Base-by-base conservation (phyloP, 176 grass and related monocot genomes). In the Bonia amplexicaulis region DNA sequence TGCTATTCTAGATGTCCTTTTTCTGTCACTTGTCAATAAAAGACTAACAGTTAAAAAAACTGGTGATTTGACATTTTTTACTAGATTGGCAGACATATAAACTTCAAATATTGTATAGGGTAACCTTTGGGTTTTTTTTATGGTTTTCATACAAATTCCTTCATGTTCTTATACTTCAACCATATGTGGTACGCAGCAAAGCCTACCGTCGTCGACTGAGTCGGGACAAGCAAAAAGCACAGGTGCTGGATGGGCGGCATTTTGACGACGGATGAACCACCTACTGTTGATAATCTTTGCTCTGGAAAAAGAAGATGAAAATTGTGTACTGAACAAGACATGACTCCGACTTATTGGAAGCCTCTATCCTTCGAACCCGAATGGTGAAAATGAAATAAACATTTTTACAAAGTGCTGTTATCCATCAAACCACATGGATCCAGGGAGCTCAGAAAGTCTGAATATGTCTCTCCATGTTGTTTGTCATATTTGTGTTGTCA, bases 161-260 rank as follows among this genome's bases (percentile, higher is more conserved):
- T 78, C 27, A 31, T 69, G 59, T 19, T 52, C 37, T 78, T 60
- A 82, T 62, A 73, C 60, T 73, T 74, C 9, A 51, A 64, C 39
- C 77, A 78, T 84, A 16, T 85, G 10, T 86, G 62, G 60, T 82
- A 81, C 20, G 1, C 91, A 99, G 97, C 85, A 86, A 90, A 96
- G 78, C 86, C 71, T 99, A 66, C 97, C 97, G 53, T 88, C 91
- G 13, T 70, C 87, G 0, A 71, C 88, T 9, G 85, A 89, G 69
- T 65, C 76, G 2, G 92, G 83, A 55, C 86, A 91, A 83, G 82
- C 86, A 46, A 99, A 96, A 86, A 84, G 79, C 87, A 86, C 97
- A 8, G 93, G 93, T 82, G 89, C 97, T 60, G 97, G 97, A 80
- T 99, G 97, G 97, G 97, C 97, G 13, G 93, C 93, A 85, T 99